A percentile compares a stretch with the other conserved stretches of the same genome.
Evolutionary conservation across 83 land plant genomes (phyloP).

Genomic region (Isoetes engelmannii): DNA sequence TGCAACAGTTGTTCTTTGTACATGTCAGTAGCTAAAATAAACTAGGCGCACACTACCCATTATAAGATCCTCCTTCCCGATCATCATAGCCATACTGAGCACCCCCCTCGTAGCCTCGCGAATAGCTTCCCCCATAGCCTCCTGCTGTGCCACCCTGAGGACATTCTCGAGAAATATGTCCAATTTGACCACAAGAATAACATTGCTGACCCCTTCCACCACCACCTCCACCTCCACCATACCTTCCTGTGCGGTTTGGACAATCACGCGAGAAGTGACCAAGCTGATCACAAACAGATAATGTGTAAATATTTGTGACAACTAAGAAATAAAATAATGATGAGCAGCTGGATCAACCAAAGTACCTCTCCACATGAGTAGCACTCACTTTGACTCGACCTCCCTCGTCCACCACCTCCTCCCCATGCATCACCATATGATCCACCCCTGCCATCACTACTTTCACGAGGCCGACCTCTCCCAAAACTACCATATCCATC

Average conservation of each 20-base stretch:
- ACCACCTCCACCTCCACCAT: slow-evolving; percentile 31
- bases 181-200: slow-evolving; percentile 41
- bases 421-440: slow-evolving; percentile 41
- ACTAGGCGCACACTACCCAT: no score
- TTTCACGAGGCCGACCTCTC: slow-evolving; percentile 26
- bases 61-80: no score
- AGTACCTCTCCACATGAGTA: slow-evolving; percentile 44
- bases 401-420: slow-evolving; percentile 19
- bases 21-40: no score
- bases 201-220: slow-evolving; percentile 28
- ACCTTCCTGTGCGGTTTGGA: slow-evolving; percentile 21
- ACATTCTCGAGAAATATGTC: slow-evolving; percentile 43
- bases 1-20: no score
- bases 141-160: slow-evolving; percentile 22
- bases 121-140: slow-evolving; percentile 16
- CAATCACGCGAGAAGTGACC: slow-evolving; percentile 48
- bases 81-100: slow-evolving; percentile 12
- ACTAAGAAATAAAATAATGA: background rate
- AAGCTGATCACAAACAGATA: slow-evolving; percentile 22
- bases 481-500: slow-evolving; percentile 27
- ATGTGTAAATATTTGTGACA: background rate
- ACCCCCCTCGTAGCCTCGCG: slow-evolving; percentile 19
- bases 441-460: slow-evolving; percentile 9
- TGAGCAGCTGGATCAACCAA: background rate
- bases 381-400: slow-evolving; percentile 25